Conservation (phyloP, 2,329 filamentous ascomycete species). For the Aspergillus awamori region DNA sequence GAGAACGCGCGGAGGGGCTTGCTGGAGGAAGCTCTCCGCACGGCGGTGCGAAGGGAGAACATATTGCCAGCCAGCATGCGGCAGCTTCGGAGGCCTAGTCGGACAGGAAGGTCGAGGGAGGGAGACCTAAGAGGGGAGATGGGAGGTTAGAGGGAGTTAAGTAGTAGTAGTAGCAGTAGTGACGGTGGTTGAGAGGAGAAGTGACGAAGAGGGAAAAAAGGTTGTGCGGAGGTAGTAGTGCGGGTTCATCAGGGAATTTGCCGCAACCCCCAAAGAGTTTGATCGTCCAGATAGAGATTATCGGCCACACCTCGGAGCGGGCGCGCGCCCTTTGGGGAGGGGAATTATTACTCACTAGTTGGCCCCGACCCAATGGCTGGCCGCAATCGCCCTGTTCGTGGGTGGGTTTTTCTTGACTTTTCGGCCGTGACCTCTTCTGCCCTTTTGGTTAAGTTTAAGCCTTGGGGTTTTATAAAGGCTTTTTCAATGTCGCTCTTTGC, state of each 20-base stretch:
- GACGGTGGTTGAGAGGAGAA: conserved; percentile 19
- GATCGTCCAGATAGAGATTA: conserved; percentile 12
- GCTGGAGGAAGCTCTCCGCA: conserved; percentile 48
- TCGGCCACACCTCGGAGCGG: conserved; percentile 14
- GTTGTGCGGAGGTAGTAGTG: conserved; percentile 17
- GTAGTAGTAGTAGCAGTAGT: conserved; percentile 16
- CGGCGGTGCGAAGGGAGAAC: conserved; percentile 48
- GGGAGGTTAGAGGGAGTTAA: conserved; percentile 8
- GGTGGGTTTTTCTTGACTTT: not conserved
- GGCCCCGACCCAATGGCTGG: conserved; percentile 2
- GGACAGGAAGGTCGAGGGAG: conserved; percentile 21
- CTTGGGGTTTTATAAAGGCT: too few species aligned
- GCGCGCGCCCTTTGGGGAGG: conserved; percentile 7
- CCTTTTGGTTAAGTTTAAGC: not conserved
- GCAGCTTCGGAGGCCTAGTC: conserved; percentile 35
- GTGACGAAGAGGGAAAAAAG: conserved; percentile 18
- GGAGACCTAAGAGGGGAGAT: conserved; percentile 8
- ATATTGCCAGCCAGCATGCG: conserved; percentile 47
- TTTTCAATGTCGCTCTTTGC: too few species aligned
- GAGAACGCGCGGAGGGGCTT: conserved; percentile 46
- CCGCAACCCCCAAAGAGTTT: conserved; percentile 17
- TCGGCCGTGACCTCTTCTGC: not conserved
- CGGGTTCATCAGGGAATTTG: conserved; percentile 21
- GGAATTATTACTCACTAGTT: conserved; percentile 7
- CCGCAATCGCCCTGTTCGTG: not conserved